Percentiles rank a stretch among this genome's conserved stretches.
phyloP scores from a whole-genome alignment of 257 asterid species.

The Dorcoceras hygrometricum region DNA sequence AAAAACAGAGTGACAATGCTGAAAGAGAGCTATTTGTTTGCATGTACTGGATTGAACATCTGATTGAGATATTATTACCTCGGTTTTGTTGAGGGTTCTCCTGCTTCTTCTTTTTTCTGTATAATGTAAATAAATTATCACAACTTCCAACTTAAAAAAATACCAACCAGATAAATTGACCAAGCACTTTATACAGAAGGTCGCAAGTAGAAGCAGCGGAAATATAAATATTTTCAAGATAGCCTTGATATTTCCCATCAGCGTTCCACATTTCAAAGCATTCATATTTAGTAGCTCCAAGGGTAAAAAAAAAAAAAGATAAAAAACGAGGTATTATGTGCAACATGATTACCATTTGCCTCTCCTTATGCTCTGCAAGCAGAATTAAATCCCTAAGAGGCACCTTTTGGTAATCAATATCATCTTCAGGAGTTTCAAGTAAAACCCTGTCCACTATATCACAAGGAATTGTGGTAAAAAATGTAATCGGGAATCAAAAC shows the following conservation, averaged over 20 bases:
- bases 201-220: not conserved
- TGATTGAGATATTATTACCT: slow-evolving; percentile 42
- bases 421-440: slow-evolving; percentile 77
- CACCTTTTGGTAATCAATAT: slow-evolving; percentile 53
- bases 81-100: slow-evolving; percentile 35
- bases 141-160: slow-evolving; percentile 13
- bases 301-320: not conserved
- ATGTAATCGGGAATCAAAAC: slow-evolving; percentile 13
- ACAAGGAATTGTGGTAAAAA: slow-evolving; percentile 24
- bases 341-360: slow-evolving; percentile 39
- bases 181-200: not conserved
- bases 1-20: not conserved
- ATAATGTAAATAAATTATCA: slow-evolving; percentile 26
- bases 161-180: not conserved
- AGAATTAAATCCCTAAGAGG: slow-evolving; percentile 73
- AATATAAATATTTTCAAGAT: slow-evolving; percentile 1
- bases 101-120: slow-evolving; percentile 62
- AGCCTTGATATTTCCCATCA: slow-evolving; percentile 2
- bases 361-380: slow-evolving; percentile 80
- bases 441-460: slow-evolving; percentile 64
- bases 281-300: slow-evolving; percentile 7
- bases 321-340: slow-evolving; percentile 8
- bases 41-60: not conserved
- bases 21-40: not conserved
- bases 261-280: slow-evolving; percentile 13